Base-by-base conservation (phyloP, 352 stramenopile genomes). In the Phytophthora meadii region DNA sequence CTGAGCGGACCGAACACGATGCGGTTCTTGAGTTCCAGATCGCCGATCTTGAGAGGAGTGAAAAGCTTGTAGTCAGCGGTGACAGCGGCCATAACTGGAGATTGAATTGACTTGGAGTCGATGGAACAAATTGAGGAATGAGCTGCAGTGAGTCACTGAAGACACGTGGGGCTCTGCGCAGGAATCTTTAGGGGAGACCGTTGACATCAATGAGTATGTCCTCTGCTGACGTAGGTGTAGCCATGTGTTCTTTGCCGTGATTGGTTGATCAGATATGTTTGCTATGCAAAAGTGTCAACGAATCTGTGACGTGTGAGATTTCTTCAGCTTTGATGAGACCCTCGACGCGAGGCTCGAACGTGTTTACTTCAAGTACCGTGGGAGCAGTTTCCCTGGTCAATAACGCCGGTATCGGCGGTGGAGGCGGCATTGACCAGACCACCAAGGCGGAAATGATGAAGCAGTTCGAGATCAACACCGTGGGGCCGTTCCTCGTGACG, bases 381-480 rank as follows among this genome's bases (percentile, higher is more conserved):
- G 22, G 22, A 22, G 22, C 22, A 22, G 22, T 22, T 22, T 22
- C 22, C 22, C 22, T 22, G 2, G 22, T 22, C 22, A 34, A 34
- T 65, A 89, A 89, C 51, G 82, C 79, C 11, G 77, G 76, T 19
- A 74, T 83, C n/a, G 62, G 81, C 19, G 60, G 61, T 24, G 52
- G 50, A 39, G 64, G 71, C 40, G 70, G 55, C 19, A 61, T 87
- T 5, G 64, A 66, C 28, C 67, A 68, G 22, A 68, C 65, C 15
- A 76, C 71, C 37, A 82, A 82, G 57, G 54, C 70, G 6, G 61
- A 84, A 19, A 46, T 87, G 41, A 62, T 87, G 64, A 53, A 71
- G 24, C 75, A 88, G 57, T 84, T 90, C 37, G 70, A 88, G 47
- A 54, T 87, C 48, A 90, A 90, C 64, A 15, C 68, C 1, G 61